Base-by-base conservation (phyloP, 2,329 filamentous ascomycete species). In the Bipolaris sorokiniana region DNA sequence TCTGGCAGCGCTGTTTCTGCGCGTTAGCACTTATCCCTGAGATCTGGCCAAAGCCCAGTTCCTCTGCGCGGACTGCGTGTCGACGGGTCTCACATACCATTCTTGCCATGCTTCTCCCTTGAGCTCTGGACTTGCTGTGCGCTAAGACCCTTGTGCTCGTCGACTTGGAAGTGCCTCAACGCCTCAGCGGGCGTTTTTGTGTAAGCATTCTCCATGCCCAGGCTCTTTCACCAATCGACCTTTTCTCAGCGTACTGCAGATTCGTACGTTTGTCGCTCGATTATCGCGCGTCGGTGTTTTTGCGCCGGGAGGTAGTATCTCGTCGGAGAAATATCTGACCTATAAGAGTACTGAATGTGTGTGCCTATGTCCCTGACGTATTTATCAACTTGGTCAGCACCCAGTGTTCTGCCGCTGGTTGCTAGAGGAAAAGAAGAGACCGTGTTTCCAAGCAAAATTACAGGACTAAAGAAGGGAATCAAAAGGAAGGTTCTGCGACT, bases 1-100 rank as follows among this genome's bases (percentile, higher is more conserved):
- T 99, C 95, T 44, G 87, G 85, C 54, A 91, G 83, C 54, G 88
- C 88, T 91, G 62, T 64, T 48, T 23, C 48, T 31, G 41, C 54
- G 53, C 23, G 52, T 58, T 46, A 64, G 62, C 54, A 37, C 6
- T 37, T 5, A 36, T 37, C 34, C 20, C 38, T 49, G 37, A n/a
- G 23, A 22, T 36, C 23, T 22, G 45, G 11, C 13, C 31, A 18
- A 15, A 7, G 45, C 31, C 45, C 45, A 11, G 20, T 26, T 26
- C 16, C 22, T 38, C 10, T 44, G 16, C 49, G 36, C 23, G 7
- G n/a, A 11, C 18, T 13, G 33, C 41, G 10, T 23, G 31, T 31
- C 18, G 36, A 42, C 31, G 13, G 9, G 46, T 40, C 31, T 26
- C 28, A 52, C 68, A 68, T 74, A 86, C 83, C 81, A 76, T 86